phyloP scores from a whole-genome alignment of 2,329 filamentous ascomycete species.

The Penicillium sp. region DNA sequence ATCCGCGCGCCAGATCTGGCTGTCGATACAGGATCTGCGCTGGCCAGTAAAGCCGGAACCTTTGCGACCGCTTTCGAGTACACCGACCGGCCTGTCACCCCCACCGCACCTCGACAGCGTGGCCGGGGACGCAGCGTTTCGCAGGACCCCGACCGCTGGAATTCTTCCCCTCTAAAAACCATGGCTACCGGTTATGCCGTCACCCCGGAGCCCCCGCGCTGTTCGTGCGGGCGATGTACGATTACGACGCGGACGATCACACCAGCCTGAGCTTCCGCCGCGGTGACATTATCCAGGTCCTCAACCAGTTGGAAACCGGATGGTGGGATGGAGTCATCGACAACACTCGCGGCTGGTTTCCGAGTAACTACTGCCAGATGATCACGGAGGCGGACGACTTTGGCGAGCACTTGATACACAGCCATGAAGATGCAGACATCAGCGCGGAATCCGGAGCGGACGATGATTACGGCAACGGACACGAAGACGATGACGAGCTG shows the following conservation, averaged over 20 bases:
- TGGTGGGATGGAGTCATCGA: constrained; percentile 99
- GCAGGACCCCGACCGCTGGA: constrained; percentile 16
- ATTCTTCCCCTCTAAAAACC: constrained; percentile 28
- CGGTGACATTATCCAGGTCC: constrained; percentile 96
- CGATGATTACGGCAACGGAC: constrained; percentile 59
- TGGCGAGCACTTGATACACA: constrained; percentile 56
- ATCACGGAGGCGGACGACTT: constrained; percentile 72
- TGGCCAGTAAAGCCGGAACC: constrained; percentile 34
- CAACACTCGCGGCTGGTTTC: constrained; percentile 95
- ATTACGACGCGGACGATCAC: constrained; percentile 95
- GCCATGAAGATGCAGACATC: constrained; percentile 50
- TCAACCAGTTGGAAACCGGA: constrained; percentile 94
- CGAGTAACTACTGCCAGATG: constrained; percentile 95
- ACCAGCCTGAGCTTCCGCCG: constrained; percentile 95
- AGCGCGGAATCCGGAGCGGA: constrained; percentile 50
- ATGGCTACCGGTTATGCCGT: constrained; percentile 29
- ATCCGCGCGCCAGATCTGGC: constrained; percentile 31
- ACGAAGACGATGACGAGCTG: constrained; percentile 59
- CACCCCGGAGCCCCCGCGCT: constrained; percentile 50
- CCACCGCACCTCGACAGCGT: constrained; percentile 27
- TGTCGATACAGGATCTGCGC: constrained; percentile 29
- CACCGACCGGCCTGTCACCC: constrained; percentile 34
- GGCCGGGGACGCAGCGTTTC: constrained; percentile 32
- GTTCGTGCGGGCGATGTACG: constrained; percentile 93
- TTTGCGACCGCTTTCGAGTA: constrained; percentile 43